phyloP scores from a whole-genome alignment of 305 asterid genomes.

The Fraxinus greggii region DNA sequence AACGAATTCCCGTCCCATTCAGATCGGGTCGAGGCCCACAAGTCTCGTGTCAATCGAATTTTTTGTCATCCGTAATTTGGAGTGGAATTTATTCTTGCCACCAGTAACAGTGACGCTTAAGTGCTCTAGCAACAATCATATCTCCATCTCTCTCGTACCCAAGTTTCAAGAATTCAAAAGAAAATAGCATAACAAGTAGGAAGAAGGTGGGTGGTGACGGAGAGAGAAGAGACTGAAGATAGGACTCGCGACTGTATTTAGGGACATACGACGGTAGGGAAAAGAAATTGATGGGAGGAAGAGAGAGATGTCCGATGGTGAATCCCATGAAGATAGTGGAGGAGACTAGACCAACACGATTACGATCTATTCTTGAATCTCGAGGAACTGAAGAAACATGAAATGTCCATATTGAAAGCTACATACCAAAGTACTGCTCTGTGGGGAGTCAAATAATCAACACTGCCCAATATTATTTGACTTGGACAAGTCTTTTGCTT shows the following conservation, averaged over 20 bases:
- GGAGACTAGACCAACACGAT: background rate
- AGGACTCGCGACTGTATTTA: background rate
- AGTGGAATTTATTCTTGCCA: background rate
- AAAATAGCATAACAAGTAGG: background rate
- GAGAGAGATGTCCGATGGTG: background rate
- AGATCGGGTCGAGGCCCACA: background rate
- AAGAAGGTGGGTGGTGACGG: too few relatives aligned
- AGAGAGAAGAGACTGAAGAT: background rate
- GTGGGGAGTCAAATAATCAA: background rate
- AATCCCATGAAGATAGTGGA: background rate
- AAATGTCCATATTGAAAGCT: background rate
- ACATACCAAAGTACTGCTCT: background rate
- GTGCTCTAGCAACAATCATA: background rate
- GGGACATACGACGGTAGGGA: background rate
- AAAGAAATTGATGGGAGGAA: background rate
- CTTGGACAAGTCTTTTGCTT: conserved; percentile 21
- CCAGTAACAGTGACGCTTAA: background rate
- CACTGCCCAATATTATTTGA: background rate
- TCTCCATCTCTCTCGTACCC: background rate
- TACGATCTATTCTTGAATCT: background rate
- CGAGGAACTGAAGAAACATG: background rate
- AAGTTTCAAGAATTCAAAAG: background rate
- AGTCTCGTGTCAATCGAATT: background rate
- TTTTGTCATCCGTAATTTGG: background rate
- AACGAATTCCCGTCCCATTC: too few relatives aligned